A percentile compares a stretch with the other conserved stretches of the same genome.
phyloP scores from a whole-genome alignment of 805 yeast species.

The Candida stauntonica region DNA sequence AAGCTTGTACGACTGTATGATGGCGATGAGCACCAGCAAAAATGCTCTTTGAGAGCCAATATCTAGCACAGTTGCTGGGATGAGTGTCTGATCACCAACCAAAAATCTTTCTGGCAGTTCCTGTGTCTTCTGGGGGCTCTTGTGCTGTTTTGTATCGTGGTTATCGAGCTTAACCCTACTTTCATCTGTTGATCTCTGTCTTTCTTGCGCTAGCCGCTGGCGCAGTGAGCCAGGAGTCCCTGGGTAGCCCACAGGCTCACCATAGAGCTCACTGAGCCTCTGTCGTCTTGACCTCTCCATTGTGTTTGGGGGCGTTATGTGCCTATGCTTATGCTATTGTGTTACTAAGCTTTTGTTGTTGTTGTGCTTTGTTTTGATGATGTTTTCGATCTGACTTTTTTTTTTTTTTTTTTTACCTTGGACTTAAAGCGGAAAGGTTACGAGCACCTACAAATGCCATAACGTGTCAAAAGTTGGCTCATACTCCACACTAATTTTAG shows the following conservation, averaged over 20 bases:
- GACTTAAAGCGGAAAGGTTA: not conserved
- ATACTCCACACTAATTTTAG: too few species aligned
- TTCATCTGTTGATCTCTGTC: too few species aligned
- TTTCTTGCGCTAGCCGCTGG: constrained; percentile 15
- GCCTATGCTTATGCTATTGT: not conserved
- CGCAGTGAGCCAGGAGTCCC: constrained; percentile 17
- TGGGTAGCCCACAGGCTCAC: constrained; percentile 15
- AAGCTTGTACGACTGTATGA: constrained; percentile 83
- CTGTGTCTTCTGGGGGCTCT: not conserved
- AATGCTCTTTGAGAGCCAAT: constrained; percentile 73
- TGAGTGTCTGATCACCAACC: constrained; percentile 33
- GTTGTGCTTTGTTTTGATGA: constrained; percentile 3
- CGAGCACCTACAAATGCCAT: too few species aligned
- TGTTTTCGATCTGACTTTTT: constrained; percentile 3
- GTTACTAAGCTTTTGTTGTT: not conserved
- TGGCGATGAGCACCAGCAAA: constrained; percentile 57
- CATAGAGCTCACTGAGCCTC: constrained; percentile 27
- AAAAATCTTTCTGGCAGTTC: constrained; percentile 3
- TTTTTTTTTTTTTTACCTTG: constrained; percentile 1
- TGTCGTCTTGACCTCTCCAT: constrained; percentile 30
- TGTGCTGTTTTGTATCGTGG: constrained; percentile 2
- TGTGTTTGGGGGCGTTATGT: not conserved
- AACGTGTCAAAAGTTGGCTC: too few species aligned
- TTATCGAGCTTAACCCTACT: too few species aligned
- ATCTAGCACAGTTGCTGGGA: constrained; percentile 65